These are phyloP conservation scores for Cladosporium sp. DNA, from an alignment of 2,329 filamentous ascomycete genomes.

Conservation along the genomic window DNA sequence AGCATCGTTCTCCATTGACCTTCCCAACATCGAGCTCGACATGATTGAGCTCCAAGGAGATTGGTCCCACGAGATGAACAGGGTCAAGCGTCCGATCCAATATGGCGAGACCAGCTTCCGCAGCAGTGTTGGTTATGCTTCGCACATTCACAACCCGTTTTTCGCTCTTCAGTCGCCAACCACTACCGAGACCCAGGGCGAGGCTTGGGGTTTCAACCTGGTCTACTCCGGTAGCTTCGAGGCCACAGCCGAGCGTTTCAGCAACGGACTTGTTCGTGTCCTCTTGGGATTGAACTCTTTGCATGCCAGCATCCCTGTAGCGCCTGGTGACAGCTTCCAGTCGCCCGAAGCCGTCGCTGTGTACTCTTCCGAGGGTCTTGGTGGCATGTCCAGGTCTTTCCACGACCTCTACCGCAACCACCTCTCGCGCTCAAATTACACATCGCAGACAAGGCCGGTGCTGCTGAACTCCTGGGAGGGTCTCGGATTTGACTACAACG, in stretches of 20 bases:
- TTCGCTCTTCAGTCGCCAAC: conserved; percentile 53
- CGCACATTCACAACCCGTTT: conserved; percentile 63
- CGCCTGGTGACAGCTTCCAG: conserved; percentile 53
- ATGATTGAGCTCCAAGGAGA: conserved; percentile 61
- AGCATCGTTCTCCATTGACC: conserved; percentile 59
- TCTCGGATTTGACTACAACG: conserved; percentile 55
- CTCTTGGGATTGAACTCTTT: conserved; percentile 58
- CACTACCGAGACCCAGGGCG: conserved; percentile 58
- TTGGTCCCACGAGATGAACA: conserved; percentile 57
- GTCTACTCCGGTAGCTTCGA: conserved; percentile 62
- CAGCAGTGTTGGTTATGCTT: conserved; percentile 59
- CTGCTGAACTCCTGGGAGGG: conserved; percentile 66
- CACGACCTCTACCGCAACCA: conserved; percentile 60
- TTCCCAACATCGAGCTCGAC: conserved; percentile 57
- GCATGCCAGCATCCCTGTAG: conserved; percentile 57
- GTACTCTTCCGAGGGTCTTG: conserved; percentile 56
- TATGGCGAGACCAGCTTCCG: conserved; percentile 47
- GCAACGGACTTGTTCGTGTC: conserved; percentile 58
- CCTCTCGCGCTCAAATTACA: conserved; percentile 56
- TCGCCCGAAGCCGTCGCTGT: conserved; percentile 62
- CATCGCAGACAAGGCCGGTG: conserved; percentile 48
- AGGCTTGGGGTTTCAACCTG: conserved; percentile 62
- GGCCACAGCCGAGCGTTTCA: conserved; percentile 58
- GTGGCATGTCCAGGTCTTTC: conserved; percentile 59
- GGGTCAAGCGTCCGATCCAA: conserved; percentile 46